Evolutionary conservation across 805 yeast species (phyloP).

Genomic region (Myxozyma monticola): DNA sequence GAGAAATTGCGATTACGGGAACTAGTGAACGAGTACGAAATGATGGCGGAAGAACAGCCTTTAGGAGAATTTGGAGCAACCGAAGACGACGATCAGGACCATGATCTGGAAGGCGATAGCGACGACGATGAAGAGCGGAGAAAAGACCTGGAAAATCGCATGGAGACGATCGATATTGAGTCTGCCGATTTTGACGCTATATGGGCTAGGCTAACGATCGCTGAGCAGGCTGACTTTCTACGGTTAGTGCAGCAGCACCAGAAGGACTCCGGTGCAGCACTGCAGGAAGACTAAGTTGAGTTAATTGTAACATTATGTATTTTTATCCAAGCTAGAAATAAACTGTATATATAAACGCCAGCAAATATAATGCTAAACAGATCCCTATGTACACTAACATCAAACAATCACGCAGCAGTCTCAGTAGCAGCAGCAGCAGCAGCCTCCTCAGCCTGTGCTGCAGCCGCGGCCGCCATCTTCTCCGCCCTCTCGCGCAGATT

Average conservation of each 20-base stretch:
- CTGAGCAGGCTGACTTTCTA: conserved; percentile 28
- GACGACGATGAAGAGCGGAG: conserved; percentile 11
- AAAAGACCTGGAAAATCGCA: conserved; percentile 16
- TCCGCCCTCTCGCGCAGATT: conserved; percentile 40
- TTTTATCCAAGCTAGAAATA: neutral
- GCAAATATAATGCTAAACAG: neutral
- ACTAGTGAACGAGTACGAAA: conserved; percentile 23
- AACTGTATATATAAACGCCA: neutral
- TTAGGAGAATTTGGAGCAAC: conserved; percentile 17
- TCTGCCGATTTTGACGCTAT: conserved; percentile 25
- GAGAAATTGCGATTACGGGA: conserved; percentile 18
- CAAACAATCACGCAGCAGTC: too few species aligned
- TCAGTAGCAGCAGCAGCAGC: neutral
- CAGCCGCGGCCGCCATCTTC: neutral
- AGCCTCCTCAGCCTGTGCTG: neutral
- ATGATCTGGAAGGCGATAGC: conserved; percentile 8
- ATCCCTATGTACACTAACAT: too few species aligned
- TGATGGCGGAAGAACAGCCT: conserved; percentile 23
- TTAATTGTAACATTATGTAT: neutral
- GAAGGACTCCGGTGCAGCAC: too few species aligned
- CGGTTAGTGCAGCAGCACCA: conserved; percentile 15
- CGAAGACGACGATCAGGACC: conserved; percentile 1
- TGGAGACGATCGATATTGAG: conserved; percentile 23
- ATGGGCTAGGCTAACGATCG: conserved; percentile 23
- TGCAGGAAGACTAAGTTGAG: too few species aligned